Conservation (phyloP, 176 grass and related monocot species). For the Typha latifolia region DNA sequence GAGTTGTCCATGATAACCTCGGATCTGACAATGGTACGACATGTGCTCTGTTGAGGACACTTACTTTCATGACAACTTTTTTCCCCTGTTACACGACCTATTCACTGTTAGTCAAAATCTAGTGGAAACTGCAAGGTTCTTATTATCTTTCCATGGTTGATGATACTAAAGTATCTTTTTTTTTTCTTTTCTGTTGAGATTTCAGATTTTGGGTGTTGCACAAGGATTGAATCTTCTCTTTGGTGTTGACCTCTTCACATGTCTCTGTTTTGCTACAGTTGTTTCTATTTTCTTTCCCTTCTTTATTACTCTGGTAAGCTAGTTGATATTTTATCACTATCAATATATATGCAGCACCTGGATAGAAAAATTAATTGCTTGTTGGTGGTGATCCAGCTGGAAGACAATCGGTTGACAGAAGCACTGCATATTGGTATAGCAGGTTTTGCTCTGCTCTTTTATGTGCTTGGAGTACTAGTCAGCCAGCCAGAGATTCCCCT, state of each 20-base stretch:
- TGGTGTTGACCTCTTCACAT: conserved; percentile 57
- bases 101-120: too few species aligned
- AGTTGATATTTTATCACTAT: not conserved
- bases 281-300: conserved; percentile 63
- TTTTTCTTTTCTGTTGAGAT: too few species aligned
- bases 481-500: conserved; percentile 90
- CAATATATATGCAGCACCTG: not conserved
- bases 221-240: conserved; percentile 78
- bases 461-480: conserved; percentile 77
- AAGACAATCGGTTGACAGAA: conserved; percentile 56
- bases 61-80: not conserved
- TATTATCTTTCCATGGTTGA: not conserved
- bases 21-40: conserved; percentile 73
- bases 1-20: conserved; percentile 73
- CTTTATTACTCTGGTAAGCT: conserved; percentile 57
- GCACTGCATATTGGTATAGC: conserved; percentile 53
- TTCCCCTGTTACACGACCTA: too few species aligned
- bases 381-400: conserved; percentile 20
- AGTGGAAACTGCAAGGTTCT: not conserved
- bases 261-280: conserved; percentile 56
- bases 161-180: not conserved
- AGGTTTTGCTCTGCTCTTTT: conserved; percentile 69
- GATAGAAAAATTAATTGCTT: conserved; percentile 8
- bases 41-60: conserved; percentile 3
- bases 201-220: conserved; percentile 92